Evolutionary conservation across 345 rosid species (phyloP).

Genomic region (Turritis glabra): DNA sequence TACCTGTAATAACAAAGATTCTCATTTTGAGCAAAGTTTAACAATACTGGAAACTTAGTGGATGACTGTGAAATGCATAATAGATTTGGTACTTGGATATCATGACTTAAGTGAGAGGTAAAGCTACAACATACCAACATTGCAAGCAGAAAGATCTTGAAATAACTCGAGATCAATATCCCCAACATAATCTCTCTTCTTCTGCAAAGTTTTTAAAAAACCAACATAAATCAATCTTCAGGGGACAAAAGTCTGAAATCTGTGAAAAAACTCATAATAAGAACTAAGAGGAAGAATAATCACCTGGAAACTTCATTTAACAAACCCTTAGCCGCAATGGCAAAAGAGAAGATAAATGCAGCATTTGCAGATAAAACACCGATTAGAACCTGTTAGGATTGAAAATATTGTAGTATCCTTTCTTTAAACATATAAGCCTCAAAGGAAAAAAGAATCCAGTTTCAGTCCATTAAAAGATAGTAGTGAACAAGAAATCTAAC

Average conservation of each 20-base stretch:
- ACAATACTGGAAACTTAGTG: neutral
- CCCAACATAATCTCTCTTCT: constrained; percentile 52
- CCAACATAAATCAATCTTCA: neutral
- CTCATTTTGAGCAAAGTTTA: neutral
- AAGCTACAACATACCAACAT: constrained; percentile 58
- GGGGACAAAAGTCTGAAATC: neutral
- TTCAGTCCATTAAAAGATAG: neutral
- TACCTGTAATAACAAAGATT: constrained; percentile 47
- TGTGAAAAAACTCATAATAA: neutral
- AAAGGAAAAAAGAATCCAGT: neutral
- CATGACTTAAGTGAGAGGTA: neutral
- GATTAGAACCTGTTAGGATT: constrained; percentile 50
- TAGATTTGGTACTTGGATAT: neutral
- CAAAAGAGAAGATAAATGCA: constrained; percentile 53
- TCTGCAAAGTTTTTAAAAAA: constrained; percentile 21
- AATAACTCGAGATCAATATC: constrained; percentile 74
- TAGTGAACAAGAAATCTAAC: neutral
- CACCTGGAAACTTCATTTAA: constrained; percentile 56
- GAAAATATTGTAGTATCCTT: neutral
- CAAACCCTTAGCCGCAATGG: constrained; percentile 46
- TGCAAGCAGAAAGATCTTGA: constrained; percentile 64
- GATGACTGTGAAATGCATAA: neutral
- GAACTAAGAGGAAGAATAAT: neutral
- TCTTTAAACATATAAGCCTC: neutral
- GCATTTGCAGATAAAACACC: constrained; percentile 59